Evolutionary conservation across 192 early-diverging fungal species (phyloP), one percentile per base, ranked within the genome.

Genomic region (Coemansia sp.): DNA sequence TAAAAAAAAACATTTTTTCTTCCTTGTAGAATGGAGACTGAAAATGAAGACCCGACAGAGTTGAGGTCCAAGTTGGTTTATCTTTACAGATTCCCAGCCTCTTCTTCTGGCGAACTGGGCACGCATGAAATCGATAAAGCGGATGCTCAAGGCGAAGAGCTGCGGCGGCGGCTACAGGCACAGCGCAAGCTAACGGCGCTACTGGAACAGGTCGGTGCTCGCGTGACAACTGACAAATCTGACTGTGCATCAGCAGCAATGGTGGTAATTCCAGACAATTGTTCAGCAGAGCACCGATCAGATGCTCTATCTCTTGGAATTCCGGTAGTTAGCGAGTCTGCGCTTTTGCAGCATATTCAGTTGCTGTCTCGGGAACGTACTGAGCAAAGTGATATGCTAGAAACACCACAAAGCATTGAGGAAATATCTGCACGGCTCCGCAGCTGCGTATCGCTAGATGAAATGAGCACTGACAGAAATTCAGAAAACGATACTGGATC

Each of bases 71-170:
- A 45, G 8, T 48, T 70, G 12, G 58, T 70, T 18, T 70, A 59
- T 30, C 40, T 70, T 13, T 56, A 59, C 42, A 61, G 68, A 5
- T 70, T 61, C 43, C 59, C 68, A 19, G 11, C n/a, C 6, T 16
- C 50, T 12, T 16, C 50, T 12, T 43, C 58, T 12, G 3, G 28
- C 26, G 44, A 53, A 10, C 26, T 39, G n/a, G 52, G 43, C 1
- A 18, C 38, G 9, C 35, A 38, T 3, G 56, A 23, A 58, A 59
- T 70, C 35, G 60, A 70, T 16, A 33, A 28, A 6, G 16, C 68
- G n/a, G 61, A 63, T 50, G 68, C 61, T 12, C 61, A 60, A 20
- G 61, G 56, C 33, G 68, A 70, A 45, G 61, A 63, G 35, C 43
- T 70, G n/a, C 61, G 68, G 2, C 55, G 68, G 40, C 56, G 52